Conservation (phyloP, 1,284 basidiomycete species). For the Leccinum pachyderme region DNA sequence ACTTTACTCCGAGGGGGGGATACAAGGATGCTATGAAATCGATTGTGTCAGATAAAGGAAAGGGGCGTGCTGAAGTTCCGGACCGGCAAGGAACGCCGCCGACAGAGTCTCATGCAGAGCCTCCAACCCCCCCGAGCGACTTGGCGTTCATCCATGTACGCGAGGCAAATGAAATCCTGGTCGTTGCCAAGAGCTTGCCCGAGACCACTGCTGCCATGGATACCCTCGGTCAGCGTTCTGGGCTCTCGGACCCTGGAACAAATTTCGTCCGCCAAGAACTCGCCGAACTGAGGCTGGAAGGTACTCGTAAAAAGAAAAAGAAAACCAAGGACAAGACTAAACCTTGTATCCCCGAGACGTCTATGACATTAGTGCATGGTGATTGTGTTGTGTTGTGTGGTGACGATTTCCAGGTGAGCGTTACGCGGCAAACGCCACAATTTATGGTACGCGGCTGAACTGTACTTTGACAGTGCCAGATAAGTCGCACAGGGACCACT, state of each 20-base stretch:
- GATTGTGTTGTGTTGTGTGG: conserved; percentile 51
- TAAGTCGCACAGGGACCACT: conserved; percentile 33
- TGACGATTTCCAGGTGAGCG: conserved; percentile 52
- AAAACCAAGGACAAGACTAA: conserved; percentile 18
- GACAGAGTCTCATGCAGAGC: neutral
- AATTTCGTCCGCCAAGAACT: conserved; percentile 3
- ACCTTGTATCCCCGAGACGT: conserved; percentile 27
- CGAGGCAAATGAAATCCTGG: conserved; percentile 2
- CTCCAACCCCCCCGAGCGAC: neutral
- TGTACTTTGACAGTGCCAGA: conserved; percentile 23
- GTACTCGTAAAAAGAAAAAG: conserved; percentile 16
- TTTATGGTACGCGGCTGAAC: conserved; percentile 11
- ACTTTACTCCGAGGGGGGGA: conserved; percentile 26
- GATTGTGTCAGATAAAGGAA: conserved; percentile 9
- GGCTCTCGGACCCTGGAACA: neutral
- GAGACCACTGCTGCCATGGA: neutral
- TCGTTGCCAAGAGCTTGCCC: conserved; percentile 2
- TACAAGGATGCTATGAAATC: conserved; percentile 12
- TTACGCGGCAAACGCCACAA: neutral
- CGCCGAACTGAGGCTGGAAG: conserved; percentile 4
- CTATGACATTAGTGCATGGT: conserved; percentile 55
- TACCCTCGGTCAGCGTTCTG: neutral
- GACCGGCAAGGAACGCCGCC: conserved; percentile 7
- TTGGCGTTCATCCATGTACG: neutral
- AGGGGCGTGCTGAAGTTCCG: conserved; percentile 8